Evolutionary conservation across 2,329 filamentous ascomycete species (phyloP), one percentile per base, ranked within the genome.

Genomic region (Hymenoscyphus repandus): DNA sequence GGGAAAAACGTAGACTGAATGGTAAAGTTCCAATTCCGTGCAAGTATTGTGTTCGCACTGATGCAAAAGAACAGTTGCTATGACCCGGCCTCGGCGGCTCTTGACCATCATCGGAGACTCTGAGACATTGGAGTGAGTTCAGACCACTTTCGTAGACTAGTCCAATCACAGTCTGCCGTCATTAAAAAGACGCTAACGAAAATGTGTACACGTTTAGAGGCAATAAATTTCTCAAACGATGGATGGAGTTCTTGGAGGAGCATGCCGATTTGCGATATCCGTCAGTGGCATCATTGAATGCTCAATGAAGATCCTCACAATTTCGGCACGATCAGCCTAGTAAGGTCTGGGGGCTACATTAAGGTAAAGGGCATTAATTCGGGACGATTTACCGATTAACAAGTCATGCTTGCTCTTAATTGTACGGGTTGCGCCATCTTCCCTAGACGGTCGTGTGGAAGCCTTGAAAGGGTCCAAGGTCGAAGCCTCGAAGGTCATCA

Each of bases 221-320:
- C 20, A 90, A 88, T 69, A 76, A 76, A 52, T 97, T 96, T 66
- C 76, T 97, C 55, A 90, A 89, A 69, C 77, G 77, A 55, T 97
- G 92, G 93, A 96, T 96, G 88, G 80, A 77, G 9, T 92, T 86
- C 67, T 74, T 97, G 30, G 92, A 97, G 69, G 89, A 96, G 57
- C 75, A 95, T 62, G 87, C 90, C 6, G 92, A 97, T 71, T 72
- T 97, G 59, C 77, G 93, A 64, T 97, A 96, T 70, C 90, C 92
- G 2, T 87, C 93, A 65, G 64, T 83, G 3, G 60, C 61, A 30
- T 52, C 46, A 34, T 47, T 68, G 46, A 64, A 62, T 49, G 52
- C 56, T 36, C 47, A 55, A 49, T 57, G 39, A 45, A 44, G 30
- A 27, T 27, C 4, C 22, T 27, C 22, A 31, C 11, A 40, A 40